A percentile compares a stretch with the other conserved stretches of the same genome.
Conservation (phyloP, 257 asterid genomes). For the Jacaranda copaia region DNA sequence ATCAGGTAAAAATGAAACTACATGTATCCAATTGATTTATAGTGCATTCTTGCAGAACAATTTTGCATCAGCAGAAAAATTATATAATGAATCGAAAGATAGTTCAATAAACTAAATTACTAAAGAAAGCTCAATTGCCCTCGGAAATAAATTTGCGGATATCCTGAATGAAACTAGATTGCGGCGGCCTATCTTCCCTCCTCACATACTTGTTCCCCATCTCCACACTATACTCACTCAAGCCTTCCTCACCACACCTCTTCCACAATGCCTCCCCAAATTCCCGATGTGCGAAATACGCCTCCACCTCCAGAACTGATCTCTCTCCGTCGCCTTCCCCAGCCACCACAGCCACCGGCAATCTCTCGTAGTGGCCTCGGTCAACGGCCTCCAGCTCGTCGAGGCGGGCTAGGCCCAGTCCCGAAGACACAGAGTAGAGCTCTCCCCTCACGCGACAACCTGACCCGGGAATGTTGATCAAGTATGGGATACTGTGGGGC, state of each 20-base stretch:
- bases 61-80: background rate
- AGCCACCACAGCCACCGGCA: conserved; percentile 48
- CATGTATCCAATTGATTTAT: no score
- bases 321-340: conserved; percentile 31
- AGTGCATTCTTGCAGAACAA: background rate
- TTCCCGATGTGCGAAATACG: conserved; percentile 67
- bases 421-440: conserved; percentile 64
- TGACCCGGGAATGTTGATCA: conserved; percentile 62
- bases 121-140: conserved; percentile 26
- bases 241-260: conserved; percentile 62
- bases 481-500: conserved; percentile 76
- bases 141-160: conserved; percentile 55
- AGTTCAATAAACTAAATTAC: background rate
- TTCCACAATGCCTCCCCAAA: conserved; percentile 75
- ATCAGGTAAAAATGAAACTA: no score
- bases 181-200: conserved; percentile 54
- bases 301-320: conserved; percentile 34
- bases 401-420: conserved; percentile 45
- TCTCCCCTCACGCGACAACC: conserved; percentile 66
- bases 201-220: conserved; percentile 58
- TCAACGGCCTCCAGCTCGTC: conserved; percentile 74
- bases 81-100: background rate
- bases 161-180: conserved; percentile 44
- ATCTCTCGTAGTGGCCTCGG: conserved; percentile 69
- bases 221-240: conserved; percentile 56